Evolutionary conservation across 2,329 filamentous ascomycete species (phyloP), one percentile per base, ranked within the genome.

Genomic region (Aspergillus luchuensis): DNA sequence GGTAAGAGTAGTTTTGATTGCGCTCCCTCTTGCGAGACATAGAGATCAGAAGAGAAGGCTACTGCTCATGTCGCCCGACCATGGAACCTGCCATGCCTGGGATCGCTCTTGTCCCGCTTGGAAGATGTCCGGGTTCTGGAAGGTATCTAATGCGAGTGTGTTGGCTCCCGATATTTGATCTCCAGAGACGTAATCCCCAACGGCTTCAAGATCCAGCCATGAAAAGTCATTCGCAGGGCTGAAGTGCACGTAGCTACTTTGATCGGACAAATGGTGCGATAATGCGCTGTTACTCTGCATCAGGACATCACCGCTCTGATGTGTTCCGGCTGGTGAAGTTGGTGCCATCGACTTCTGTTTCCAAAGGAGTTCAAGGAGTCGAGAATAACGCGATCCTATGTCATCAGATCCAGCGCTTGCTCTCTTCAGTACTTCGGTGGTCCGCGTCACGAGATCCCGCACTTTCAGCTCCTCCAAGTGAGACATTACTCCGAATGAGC

Each of bases 351-450:
- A 49, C 59, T 76, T 77, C 8, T 75, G 82, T 30, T 84, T 79
- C 87, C 86, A 89, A 2, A 89, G 73, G 15, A 88, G 77, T 47
- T 85, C 82, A 0, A 89, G 76, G 1, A 88, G 82, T 17, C 84
- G 80, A 4, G 86, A 84, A 65, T 89, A 89, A 13, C 87, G 81
- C 17, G 84, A 82, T 1, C 86, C 87, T 19, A 88, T 82, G 62
- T 87, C 84, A 53, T 88, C 85, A 1, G 81, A 76, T 8, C 84
- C 85, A 4, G 80, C 78, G 5, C 84, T 87, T 1, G 85, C 84
- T 67, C 81, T 82, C 64, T 85, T 84, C 11, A 89, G 76, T n/a
- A 83, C 80, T 28, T 84, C 80, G 38, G 87, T 86, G 3, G 85
- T 86, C 59, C 82, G 82, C 43, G 80, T 80, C 48, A 89, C 85